Base-by-base conservation (phyloP, 345 rosid genomes). In the Durio zibethinus region DNA sequence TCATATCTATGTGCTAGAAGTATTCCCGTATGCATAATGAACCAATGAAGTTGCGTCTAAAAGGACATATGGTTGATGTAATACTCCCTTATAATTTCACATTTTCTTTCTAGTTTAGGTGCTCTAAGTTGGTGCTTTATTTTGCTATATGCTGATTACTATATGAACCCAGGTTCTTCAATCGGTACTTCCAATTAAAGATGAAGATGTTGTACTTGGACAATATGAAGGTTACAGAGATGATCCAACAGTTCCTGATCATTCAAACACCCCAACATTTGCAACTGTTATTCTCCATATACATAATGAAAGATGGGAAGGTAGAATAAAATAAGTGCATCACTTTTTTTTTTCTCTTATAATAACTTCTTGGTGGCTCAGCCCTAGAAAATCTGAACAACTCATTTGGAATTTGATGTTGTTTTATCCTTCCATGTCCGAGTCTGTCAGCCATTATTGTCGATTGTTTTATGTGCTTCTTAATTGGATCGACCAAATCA, bases 271-370 rank as follows among this genome's bases (percentile, higher is more conserved):
- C 71, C 98, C 99, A 74, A 95, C 97, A 0, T 96, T 96, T 86
- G 98, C 99, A 57, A 89, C 95, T 73, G 81, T 87, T 52, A 81
- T 96, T 78, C 92, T 96, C 57, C 93, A 86, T 54, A 92, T 96
- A 66, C 91, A 96, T 81, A 96, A 96, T 68, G 97, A 93, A 89
- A 88, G 99, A 90, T 96, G 99, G 99, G 99, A 96, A 89, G 99
- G 99, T 96, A 83, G n/a, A n/a, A 38, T 76, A 12, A 59, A 23
- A 11, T 15, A n/a, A n/a, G n/a, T 62, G 35, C 50, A 36, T 48
- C 67, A 61, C 23, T 82, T 77, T 21, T 65, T 21, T 66, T 40
- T 66, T 72, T 64, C 27, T 67, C 70, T 45, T 47, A 11, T 23
- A 48, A 33, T 40, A 54, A 11, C 2, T 14, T 67, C 36, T 64